Percentiles rank a stretch among this genome's conserved stretches.
Evolutionary conservation across 306 rosid species (phyloP).

Genomic region (Trifolium fragiferum): DNA sequence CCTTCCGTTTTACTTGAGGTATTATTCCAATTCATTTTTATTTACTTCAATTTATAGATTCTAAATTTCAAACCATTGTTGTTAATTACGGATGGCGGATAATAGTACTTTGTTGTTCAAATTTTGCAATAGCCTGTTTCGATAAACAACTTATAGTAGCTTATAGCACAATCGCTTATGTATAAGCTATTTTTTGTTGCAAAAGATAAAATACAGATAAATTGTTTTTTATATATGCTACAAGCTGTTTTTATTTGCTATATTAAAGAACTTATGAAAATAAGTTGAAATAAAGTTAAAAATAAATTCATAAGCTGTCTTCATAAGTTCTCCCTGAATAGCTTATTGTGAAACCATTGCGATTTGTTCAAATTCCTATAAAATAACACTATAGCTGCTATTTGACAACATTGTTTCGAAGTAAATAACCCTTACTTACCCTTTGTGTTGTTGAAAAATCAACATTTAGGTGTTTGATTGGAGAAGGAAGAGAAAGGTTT

Average conservation of each 20-base stretch:
- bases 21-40: neutral
- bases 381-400: neutral
- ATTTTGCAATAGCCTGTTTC: neutral
- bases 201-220: too few relatives aligned
- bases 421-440: slow-evolving; percentile 1
- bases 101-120: neutral
- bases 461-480: slow-evolving; percentile 68
- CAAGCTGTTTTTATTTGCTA: too few relatives aligned
- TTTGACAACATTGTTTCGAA: neutral
- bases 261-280: too few relatives aligned
- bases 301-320: too few relatives aligned
- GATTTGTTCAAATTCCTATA: neutral
- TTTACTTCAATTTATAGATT: neutral
- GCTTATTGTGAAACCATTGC: neutral
- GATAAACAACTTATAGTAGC: too few relatives aligned
- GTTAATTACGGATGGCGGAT: neutral
- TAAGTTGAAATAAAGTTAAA: too few relatives aligned
- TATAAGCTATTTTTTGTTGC: too few relatives aligned
- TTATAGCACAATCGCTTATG: too few relatives aligned
- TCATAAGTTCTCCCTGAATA: neutral
- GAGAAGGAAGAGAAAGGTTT: slow-evolving; percentile 59
- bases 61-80: neutral
- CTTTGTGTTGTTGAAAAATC: neutral
- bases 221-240: too few relatives aligned
- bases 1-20: slow-evolving; percentile 54